phyloP scores from a whole-genome alignment of 352 stramenopile genomes.

The Elongisporangium senticosum region DNA sequence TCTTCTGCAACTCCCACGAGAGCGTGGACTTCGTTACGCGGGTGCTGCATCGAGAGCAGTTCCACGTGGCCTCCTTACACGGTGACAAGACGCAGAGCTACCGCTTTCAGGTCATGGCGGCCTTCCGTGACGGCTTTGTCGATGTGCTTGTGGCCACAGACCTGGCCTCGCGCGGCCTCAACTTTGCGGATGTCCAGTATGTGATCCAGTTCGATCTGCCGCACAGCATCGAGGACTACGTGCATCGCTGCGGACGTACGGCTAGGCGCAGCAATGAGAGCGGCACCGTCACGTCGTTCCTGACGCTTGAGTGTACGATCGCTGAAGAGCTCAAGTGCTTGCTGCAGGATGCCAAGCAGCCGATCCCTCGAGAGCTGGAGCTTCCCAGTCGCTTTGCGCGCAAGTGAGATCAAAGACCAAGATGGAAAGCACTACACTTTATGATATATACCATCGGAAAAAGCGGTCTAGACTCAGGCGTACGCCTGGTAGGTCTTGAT shows the following conservation, averaged over 20 bases:
- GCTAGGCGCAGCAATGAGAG: constrained; percentile 28
- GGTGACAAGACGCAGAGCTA: constrained; percentile 80
- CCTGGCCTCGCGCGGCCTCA: constrained; percentile 82
- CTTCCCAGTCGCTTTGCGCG: constrained; percentile 26
- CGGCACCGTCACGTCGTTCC: constrained; percentile 42
- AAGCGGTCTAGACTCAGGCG: neutral
- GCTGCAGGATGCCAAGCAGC: constrained; percentile 34
- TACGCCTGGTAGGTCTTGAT: constrained; percentile 67
- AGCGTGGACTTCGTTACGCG: constrained; percentile 90
- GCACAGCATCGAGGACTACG: constrained; percentile 86
- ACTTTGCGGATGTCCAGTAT: constrained; percentile 80
- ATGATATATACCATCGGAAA: neutral
- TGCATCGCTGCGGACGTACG: constrained; percentile 85
- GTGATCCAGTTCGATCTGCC: constrained; percentile 91
- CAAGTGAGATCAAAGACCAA: constrained; percentile 1
- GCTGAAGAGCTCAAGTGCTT: constrained; percentile 42
- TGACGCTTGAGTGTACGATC: constrained; percentile 53
- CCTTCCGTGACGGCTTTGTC: constrained; percentile 45
- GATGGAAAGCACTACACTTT: neutral
- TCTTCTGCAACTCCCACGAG: constrained; percentile 97
- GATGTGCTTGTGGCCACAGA: constrained; percentile 90
- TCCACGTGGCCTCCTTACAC: constrained; percentile 94
- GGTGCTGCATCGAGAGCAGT: constrained; percentile 91
- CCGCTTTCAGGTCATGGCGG: constrained; percentile 36
- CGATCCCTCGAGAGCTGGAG: constrained; percentile 41